Evolutionary conservation across 768 basidiomycete genomes (phyloP).

Genomic region (Boletus bicolor): DNA sequence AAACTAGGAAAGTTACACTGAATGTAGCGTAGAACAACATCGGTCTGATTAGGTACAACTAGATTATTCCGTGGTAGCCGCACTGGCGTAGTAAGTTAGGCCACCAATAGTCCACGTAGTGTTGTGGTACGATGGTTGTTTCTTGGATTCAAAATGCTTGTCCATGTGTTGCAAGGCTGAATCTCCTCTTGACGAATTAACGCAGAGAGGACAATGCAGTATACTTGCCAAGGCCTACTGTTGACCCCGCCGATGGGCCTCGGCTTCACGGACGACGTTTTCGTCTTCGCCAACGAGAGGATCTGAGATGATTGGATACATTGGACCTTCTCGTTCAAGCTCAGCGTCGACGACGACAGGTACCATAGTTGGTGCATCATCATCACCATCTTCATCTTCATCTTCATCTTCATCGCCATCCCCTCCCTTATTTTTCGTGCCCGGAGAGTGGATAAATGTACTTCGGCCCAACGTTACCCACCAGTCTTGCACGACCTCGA

Average conservation of each 20-base stretch:
- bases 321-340: conserved; percentile 8
- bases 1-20: conserved; percentile 14
- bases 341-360: conserved; percentile 11
- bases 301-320: conserved; percentile 12
- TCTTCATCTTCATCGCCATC: not conserved
- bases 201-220: not conserved
- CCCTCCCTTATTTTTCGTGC: not conserved
- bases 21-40: not conserved
- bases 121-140: not conserved
- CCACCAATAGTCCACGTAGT: not conserved
- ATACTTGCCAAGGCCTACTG: not conserved
- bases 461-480: conserved; percentile 51
- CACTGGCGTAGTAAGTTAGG: not conserved
- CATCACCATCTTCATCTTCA: not conserved
- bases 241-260: not conserved
- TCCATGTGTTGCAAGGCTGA: not conserved
- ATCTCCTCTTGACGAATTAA: not conserved
- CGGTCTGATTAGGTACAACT: not conserved
- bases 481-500: conserved; percentile 58
- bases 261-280: conserved; percentile 9
- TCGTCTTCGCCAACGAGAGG: conserved; percentile 13
- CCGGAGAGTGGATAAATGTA: conserved; percentile 1
- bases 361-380: not conserved
- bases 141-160: not conserved
- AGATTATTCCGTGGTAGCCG: not conserved